A percentile compares a stretch with the other conserved stretches of the same genome.
These are phyloP conservation scores for Corinectria fuckeliana DNA, from an alignment of 2,329 filamentous ascomycete genomes.

Conservation along the genomic window DNA sequence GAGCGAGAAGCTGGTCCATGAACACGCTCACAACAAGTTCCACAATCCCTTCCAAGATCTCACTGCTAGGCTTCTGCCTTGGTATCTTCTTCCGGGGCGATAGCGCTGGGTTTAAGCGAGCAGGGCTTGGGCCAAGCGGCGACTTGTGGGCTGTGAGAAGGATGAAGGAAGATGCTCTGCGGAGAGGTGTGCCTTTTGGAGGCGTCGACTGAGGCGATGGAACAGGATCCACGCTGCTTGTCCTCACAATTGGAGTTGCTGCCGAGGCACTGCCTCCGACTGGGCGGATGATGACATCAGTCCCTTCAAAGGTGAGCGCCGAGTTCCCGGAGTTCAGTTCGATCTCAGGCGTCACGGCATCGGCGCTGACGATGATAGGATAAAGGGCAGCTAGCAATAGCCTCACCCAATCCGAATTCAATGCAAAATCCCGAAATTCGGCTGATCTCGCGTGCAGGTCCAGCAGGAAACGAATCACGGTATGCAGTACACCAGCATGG, in stretches of 20 bases:
- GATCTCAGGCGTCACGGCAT: conserved; percentile 80
- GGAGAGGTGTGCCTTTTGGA: conserved; percentile 67
- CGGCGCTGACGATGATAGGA: conserved; percentile 85
- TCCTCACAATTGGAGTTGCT: conserved; percentile 75
- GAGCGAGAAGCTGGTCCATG: conserved; percentile 80
- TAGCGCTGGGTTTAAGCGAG: conserved; percentile 60
- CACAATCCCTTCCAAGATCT: conserved; percentile 76
- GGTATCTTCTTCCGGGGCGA: conserved; percentile 52
- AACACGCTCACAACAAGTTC: conserved; percentile 83
- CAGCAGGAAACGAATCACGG: conserved; percentile 78
- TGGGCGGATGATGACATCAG: conserved; percentile 82
- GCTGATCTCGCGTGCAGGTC: conserved; percentile 79
- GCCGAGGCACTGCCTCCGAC: conserved; percentile 62
- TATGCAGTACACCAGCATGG: conserved; percentile 72
- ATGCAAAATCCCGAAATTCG: conserved; percentile 82
- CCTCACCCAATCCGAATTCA: conserved; percentile 81
- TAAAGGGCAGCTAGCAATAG: conserved; percentile 82
- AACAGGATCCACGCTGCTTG: conserved; percentile 63
- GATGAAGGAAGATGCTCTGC: conserved; percentile 89
- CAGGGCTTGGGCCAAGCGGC: conserved; percentile 62
- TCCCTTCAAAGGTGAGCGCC: conserved; percentile 82
- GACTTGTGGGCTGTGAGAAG: conserved; percentile 77
- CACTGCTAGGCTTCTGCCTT: conserved; percentile 65
- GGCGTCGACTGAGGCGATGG: conserved; percentile 54
- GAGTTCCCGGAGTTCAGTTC: conserved; percentile 87